Evolutionary conservation across 495 filamentous ascomycete genomes (phyloP).

Genomic region (Hypoxylon perforatum): DNA sequence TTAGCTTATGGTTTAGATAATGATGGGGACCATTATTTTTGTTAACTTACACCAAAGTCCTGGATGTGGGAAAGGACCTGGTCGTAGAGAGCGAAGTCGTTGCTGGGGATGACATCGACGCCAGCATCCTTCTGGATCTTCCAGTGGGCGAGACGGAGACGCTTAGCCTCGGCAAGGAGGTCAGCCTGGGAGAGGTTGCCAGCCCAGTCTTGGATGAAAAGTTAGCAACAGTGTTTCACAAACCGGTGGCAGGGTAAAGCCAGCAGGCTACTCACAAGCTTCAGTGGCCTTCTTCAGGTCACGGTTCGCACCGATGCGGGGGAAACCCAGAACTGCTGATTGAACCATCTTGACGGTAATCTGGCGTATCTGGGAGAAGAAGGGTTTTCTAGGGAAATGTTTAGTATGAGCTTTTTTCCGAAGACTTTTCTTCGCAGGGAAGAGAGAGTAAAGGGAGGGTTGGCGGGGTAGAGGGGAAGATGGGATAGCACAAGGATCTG

Average conservation of each 20-base stretch:
- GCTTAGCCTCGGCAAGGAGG: slow-evolving; percentile 92
- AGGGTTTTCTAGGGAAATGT: slow-evolving; percentile 29
- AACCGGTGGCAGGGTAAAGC: not conserved
- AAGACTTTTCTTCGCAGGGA: slow-evolving; percentile 16
- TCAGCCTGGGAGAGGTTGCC: slow-evolving; percentile 90
- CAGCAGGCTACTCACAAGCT: slow-evolving; percentile 61
- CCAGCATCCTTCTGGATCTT: slow-evolving; percentile 98
- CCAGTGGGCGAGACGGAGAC: slow-evolving; percentile 96
- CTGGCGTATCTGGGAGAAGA: slow-evolving; percentile 36
- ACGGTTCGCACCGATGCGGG: slow-evolving; percentile 96
- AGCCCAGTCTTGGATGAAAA: slow-evolving; percentile 75
- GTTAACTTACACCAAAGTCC: slow-evolving; percentile 85
- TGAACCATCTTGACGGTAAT: slow-evolving; percentile 77
- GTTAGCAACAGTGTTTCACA: slow-evolving; percentile 19
- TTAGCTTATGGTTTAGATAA: slow-evolving; percentile 20
- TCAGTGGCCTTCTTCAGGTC: slow-evolving; percentile 99
- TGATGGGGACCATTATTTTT: not conserved
- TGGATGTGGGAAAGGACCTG: slow-evolving; percentile 99
- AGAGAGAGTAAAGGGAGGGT: slow-evolving; percentile 16
- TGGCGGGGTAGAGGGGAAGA: slow-evolving; percentile 8
- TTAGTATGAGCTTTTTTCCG: slow-evolving; percentile 30
- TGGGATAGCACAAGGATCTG: not conserved
- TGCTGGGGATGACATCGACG: slow-evolving; percentile 96
- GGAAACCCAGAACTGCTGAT: slow-evolving; percentile 80
- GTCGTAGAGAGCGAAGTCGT: slow-evolving; percentile 99